Evolutionary conservation across 176 grass and related monocot genomes (phyloP), one percentile per base, ranked within the genome.

Genomic region (Carex scoparia): DNA sequence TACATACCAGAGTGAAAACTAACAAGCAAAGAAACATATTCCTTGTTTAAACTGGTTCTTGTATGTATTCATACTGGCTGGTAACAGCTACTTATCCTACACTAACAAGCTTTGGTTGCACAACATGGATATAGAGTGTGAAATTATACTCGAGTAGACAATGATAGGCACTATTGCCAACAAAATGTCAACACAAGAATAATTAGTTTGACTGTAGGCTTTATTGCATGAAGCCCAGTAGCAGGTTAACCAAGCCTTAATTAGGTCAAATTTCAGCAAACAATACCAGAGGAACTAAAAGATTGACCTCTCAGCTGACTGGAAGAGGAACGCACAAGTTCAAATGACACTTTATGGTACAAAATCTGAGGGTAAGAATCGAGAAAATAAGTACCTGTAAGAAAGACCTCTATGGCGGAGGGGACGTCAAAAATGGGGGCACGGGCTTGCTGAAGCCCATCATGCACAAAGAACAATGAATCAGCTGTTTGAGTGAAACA

Each of bases 401-500:
- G 88, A 86, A 99, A 91, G 82, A 95, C 86, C 81, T 99, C 96
- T 73, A 91, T 89, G 85, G 96, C 96, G 81, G 96, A 99, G 72
- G 96, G 93, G 87, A 99, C 88, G 74, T 99, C 96, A 88, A 94
- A 99, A 79, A 93, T 88, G 74, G 96, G 96, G 90, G 93, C 93
- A 81, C 87, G 87, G 81, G 87, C 88, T 85, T 95, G 88, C 48
- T 95, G 88, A 87, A 99, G 81, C 4, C 66, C 81, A 33, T 99
- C 93, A 31, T 94, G 96, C 91, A 94, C 90, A 84, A 81, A 99
- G 84, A 89, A 99, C 72, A 99, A 77, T 0, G 86, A 99, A 69
- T 99, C 96, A 27, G 96, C 96, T 88, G 96, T 99, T 89, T 95
- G 93, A 48, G 91, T 95, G 85, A 99, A 99, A 81, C 96, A 99